A percentile compares a stretch with the other conserved stretches of the same genome.
Conservation (phyloP, 257 asterid genomes). For the Gentiana macrophylla region DNA sequence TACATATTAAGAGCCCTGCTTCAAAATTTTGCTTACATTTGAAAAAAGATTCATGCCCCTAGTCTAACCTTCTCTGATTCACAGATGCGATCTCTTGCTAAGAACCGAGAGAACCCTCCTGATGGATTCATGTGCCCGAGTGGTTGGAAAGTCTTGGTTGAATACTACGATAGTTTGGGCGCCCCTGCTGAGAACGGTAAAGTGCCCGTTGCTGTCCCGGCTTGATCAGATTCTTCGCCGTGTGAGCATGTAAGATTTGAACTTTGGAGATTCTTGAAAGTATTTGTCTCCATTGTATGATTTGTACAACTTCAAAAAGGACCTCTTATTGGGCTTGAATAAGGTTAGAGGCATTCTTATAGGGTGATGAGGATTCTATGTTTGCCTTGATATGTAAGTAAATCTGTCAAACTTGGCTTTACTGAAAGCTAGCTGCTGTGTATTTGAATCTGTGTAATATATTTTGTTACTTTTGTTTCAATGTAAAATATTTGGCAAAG, state of each 20-base stretch:
- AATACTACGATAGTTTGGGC: constrained; percentile 57
- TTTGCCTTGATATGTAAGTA: constrained; percentile 4
- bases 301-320: constrained; percentile 1
- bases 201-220: constrained; percentile 44
- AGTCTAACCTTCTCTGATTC: not conserved
- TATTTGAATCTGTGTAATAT: not conserved
- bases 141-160: constrained; percentile 94
- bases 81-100: constrained; percentile 87
- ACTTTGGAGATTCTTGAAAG: constrained; percentile 13
- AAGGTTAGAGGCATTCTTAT: constrained; percentile 3
- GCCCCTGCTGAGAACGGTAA: constrained; percentile 44
- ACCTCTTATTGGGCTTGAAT: not conserved
- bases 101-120: constrained; percentile 77
- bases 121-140: constrained; percentile 98
- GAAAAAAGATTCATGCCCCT: too few relatives aligned
- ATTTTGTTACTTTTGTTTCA: not conserved
- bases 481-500: too few relatives aligned
- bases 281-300: constrained; percentile 7
- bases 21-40: too few relatives aligned
- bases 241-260: constrained; percentile 6
- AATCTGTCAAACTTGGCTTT: constrained; percentile 1
- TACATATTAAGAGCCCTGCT: not conserved
- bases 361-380: constrained; percentile 1
- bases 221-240: constrained; percentile 14
- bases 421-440: constrained; percentile 1